Base-by-base conservation (phyloP, 2,329 filamentous ascomycete species). In the Penicillium expansum region DNA sequence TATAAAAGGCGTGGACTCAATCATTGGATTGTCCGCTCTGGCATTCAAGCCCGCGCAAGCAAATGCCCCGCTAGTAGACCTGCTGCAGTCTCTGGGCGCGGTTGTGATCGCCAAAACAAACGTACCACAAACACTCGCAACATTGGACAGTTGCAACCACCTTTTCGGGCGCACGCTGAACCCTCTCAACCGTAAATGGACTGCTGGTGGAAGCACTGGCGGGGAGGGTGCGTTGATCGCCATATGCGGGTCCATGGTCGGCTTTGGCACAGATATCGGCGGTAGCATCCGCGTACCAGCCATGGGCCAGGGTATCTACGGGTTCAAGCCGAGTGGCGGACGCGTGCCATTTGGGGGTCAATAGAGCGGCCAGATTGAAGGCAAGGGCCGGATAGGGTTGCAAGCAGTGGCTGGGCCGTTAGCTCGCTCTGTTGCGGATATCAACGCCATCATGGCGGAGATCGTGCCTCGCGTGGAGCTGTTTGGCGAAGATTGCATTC, bases 21-120 rank as follows among this genome's bases (percentile, higher is more conserved):
- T 78, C 1, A 78, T 83, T 5, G 84, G 84, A 1, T 79, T 91
- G 59, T 81, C 82, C 0, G 81, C 82, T 0, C 80, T 87, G 55
- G 83, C 86, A 4, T 80, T 81, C 38, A 77, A 86, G 44, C 85
- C 87, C 0, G 84, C 82, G 14, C 69, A 72, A 32, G 71, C 78
- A 59, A 82, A 88, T 67, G 79, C 83, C 0, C 78, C 80, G 0
- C 74, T 89, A 7, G 82, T 88, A 0, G 77, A 82, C 9, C 74
- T 88, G 1, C 71, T 90, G 4, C 73, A 83, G 27, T 76, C 78
- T 18, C 77, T 85, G 0, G 88, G 88, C 1, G 87, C 87, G 1
- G 79, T 90, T 0, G 73, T 87, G n/a, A 87, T 89, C 62, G 80
- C 83, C 62, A 90, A 90, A 72, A 90, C 87, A 0, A 89, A 89